These are phyloP conservation scores for Tolypocladium cylindrosporum DNA, from an alignment of 2,329 filamentous ascomycete genomes.

Conservation along the genomic window DNA sequence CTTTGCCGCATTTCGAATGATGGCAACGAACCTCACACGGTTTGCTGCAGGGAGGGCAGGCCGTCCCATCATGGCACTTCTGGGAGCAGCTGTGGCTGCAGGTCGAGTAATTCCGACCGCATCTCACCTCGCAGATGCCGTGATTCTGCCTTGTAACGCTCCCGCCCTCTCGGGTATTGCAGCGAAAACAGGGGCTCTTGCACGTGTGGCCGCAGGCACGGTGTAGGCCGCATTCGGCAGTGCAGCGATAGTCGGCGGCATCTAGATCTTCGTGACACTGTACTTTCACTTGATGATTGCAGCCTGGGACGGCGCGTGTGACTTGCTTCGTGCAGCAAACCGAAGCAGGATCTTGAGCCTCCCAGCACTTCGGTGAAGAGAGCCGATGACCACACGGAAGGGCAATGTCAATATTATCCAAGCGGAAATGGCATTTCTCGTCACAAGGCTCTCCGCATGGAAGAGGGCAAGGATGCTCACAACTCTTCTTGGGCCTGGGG, in stretches of 20 bases:
- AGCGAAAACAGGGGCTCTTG: slow-evolving; percentile 35
- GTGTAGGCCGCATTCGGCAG: slow-evolving; percentile 29
- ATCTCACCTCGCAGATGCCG: slow-evolving; percentile 34
- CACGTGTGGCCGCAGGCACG: slow-evolving; percentile 52
- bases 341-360: slow-evolving; percentile 28
- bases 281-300: slow-evolving; percentile 41
- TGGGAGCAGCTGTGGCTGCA: slow-evolving; percentile 46
- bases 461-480: slow-evolving; percentile 32
- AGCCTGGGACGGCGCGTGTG: slow-evolving; percentile 38
- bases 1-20: slow-evolving; percentile 44
- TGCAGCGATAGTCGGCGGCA: slow-evolving; percentile 33
- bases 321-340: slow-evolving; percentile 41
- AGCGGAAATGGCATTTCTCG: slow-evolving; percentile 20
- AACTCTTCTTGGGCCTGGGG: slow-evolving; percentile 27
- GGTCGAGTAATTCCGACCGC: slow-evolving; percentile 37
- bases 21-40: slow-evolving; percentile 46
- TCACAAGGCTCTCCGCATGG: slow-evolving; percentile 34
- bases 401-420: slow-evolving; percentile 18
- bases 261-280: slow-evolving; percentile 39
- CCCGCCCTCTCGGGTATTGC: slow-evolving; percentile 26
- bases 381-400: slow-evolving; percentile 33
- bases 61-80: slow-evolving; percentile 39
- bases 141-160: slow-evolving; percentile 28
- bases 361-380: slow-evolving; percentile 22
- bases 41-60: slow-evolving; percentile 35